A percentile compares a stretch with the other conserved stretches of the same genome.
These are phyloP conservation scores for Achaetomiella virescens DNA, from an alignment of 495 filamentous ascomycete genomes.

Conservation along the genomic window DNA sequence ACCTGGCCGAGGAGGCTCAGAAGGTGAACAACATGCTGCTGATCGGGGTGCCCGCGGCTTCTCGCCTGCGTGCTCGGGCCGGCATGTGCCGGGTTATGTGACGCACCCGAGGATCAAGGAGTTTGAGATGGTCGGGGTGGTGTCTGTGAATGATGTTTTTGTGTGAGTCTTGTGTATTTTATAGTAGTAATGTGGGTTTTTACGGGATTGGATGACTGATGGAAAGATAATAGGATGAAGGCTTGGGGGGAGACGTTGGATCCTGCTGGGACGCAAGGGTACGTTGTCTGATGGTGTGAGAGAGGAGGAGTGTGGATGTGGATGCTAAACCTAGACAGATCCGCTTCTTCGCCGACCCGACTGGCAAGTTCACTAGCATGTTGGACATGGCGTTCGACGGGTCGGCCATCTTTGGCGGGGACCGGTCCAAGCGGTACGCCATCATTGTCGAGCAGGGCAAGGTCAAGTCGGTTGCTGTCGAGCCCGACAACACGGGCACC, in stretches of 20 bases:
- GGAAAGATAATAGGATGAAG: constrained; percentile 57
- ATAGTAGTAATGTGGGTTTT: neutral
- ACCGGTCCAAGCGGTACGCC: constrained; percentile 84
- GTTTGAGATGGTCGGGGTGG: constrained; percentile 76
- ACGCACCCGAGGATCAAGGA: constrained; percentile 64
- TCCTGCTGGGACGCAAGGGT: constrained; percentile 66
- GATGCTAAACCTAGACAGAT: constrained; percentile 33
- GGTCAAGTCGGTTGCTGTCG: constrained; percentile 68
- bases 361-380: constrained; percentile 74
- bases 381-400: constrained; percentile 82
- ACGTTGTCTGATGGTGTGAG: too few species aligned
- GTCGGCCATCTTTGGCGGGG: constrained; percentile 74
- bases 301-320: too few species aligned
- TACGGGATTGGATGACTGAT: neutral
- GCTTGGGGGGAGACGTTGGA: constrained; percentile 75
- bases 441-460: constrained; percentile 72
- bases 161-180: constrained; percentile 54
- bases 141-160: constrained; percentile 92
- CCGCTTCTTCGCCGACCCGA: constrained; percentile 87
- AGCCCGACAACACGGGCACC: constrained; percentile 90
- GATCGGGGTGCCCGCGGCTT: constrained; percentile 86
- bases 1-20: constrained; percentile 67
- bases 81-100: constrained; percentile 78
- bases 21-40: constrained; percentile 62
- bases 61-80: constrained; percentile 70